Percentiles rank a stretch among this genome's conserved stretches.
phyloP scores from a whole-genome alignment of 768 basidiomycete species.

The Arthromyces matolae region DNA sequence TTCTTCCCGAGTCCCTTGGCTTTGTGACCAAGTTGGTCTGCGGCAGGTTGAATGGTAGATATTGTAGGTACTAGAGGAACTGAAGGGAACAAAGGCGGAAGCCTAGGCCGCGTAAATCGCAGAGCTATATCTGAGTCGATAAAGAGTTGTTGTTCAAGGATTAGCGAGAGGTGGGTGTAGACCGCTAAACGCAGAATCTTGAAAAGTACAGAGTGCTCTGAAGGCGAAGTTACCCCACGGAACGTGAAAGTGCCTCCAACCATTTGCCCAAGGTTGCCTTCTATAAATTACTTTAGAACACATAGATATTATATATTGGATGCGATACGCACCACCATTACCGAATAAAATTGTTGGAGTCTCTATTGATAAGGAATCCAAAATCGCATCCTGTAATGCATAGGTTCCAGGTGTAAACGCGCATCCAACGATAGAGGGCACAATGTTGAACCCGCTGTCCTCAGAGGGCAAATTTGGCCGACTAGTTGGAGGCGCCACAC shows the following conservation, averaged over 20 bases:
- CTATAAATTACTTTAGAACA: background rate
- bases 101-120: conserved; percentile 8
- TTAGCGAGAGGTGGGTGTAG: conserved; percentile 53
- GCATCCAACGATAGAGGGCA: conserved; percentile 40
- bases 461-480: conserved; percentile 27
- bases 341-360: conserved; percentile 12
- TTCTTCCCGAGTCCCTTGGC: conserved; percentile 18
- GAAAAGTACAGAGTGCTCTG: conserved; percentile 41
- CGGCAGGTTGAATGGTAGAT: too few relatives aligned
- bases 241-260: conserved; percentile 65
- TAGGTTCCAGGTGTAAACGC: conserved; percentile 40
- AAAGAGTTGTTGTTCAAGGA: conserved; percentile 60
- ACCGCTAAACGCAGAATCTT: conserved; percentile 49
- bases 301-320: too few relatives aligned
- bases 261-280: conserved; percentile 30
- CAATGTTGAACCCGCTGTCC: conserved; percentile 38
- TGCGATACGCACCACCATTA: background rate
- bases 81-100: background rate
- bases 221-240: conserved; percentile 38
- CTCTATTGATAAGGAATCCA: too few relatives aligned
- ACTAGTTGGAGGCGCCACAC: conserved; percentile 39
- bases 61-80: too few relatives aligned
- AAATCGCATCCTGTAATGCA: conserved; percentile 31
- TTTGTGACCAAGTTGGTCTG: conserved; percentile 12
- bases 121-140: conserved; percentile 47